These are phyloP conservation scores for Colletotrichum truncatum DNA, from an alignment of 2,329 filamentous ascomycete genomes.

Conservation along the genomic window DNA sequence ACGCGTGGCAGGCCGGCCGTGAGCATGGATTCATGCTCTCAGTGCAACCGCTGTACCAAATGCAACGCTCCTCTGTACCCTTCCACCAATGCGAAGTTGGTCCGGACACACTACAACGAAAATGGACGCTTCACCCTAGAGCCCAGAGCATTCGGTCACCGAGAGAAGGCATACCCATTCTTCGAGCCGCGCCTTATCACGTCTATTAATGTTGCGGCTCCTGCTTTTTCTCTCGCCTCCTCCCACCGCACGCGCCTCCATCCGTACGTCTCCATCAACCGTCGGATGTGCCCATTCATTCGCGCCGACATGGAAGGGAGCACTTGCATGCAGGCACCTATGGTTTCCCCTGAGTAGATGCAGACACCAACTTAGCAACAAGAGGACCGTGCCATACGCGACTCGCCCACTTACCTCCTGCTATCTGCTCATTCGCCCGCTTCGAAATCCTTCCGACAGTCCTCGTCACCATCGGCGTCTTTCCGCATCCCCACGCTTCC, in stretches of 20 bases:
- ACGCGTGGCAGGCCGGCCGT: constrained; percentile 1
- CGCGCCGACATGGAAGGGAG: constrained; percentile 15
- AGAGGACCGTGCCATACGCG: constrained; percentile 13
- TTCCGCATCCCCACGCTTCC: neutral
- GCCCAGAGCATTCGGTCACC: neutral
- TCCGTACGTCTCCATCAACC: no score
- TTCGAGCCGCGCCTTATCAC: neutral
- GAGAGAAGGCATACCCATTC: neutral
- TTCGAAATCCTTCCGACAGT: constrained; percentile 12
- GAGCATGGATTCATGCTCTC: neutral
- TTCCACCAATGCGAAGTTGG: no score
- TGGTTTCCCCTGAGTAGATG: constrained; percentile 20
- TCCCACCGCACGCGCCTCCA: neutral
- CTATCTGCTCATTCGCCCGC: constrained; percentile 6
- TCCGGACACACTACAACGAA: no score
- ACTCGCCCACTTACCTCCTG: neutral
- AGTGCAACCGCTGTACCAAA: neutral
- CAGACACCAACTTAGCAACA: constrained; percentile 20
- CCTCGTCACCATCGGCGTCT: neutral
- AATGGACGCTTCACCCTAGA: neutral
- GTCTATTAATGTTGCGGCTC: neutral
- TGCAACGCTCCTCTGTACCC: neutral
- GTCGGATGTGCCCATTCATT: constrained; percentile 9
- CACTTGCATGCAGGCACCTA: constrained; percentile 16
- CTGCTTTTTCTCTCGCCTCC: neutral